phyloP scores from a whole-genome alignment of 2,329 filamentous ascomycete species.

The Ceratocystis huliohia region DNA sequence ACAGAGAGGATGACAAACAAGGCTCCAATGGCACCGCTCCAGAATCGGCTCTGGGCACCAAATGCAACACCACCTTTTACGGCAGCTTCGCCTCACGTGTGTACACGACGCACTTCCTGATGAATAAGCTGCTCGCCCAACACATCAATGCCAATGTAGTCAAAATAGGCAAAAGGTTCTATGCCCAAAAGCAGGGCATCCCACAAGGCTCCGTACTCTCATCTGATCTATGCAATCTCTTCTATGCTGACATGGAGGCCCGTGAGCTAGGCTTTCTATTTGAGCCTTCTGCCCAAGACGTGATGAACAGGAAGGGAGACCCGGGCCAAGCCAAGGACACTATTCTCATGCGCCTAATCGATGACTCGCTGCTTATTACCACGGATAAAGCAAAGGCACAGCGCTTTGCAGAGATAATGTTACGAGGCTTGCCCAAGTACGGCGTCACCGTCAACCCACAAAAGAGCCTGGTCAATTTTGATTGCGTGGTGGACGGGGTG shows the following conservation, averaged over 20 bases:
- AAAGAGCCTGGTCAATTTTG: slow-evolving; percentile 82
- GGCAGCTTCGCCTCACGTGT: slow-evolving; percentile 49
- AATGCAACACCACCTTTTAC: slow-evolving; percentile 63
- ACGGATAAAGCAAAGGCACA: slow-evolving; percentile 52
- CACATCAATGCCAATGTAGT: slow-evolving; percentile 80
- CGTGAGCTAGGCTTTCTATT: slow-evolving; percentile 54
- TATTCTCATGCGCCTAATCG: slow-evolving; percentile 28
- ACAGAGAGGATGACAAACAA: not conserved
- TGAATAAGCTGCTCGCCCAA: slow-evolving; percentile 59
- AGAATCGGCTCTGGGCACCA: slow-evolving; percentile 26
- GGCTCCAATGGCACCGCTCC: slow-evolving; percentile 21
- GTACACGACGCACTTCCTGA: slow-evolving; percentile 39
- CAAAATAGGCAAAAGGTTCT: slow-evolving; percentile 77
- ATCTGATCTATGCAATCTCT: slow-evolving; percentile 81
- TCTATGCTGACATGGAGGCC: slow-evolving; percentile 78
- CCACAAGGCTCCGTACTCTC: slow-evolving; percentile 88
- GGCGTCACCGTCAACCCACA: slow-evolving; percentile 62
- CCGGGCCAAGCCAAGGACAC: not conserved
- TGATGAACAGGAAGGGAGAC: not conserved
- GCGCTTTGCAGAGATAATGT: slow-evolving; percentile 68
- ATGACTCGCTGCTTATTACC: slow-evolving; percentile 87
- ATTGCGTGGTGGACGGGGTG: slow-evolving; percentile 42
- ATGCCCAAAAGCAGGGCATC: slow-evolving; percentile 77
- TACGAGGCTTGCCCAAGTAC: slow-evolving; percentile 62
- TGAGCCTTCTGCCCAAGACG: not conserved